These are phyloP conservation scores for Kockiozyma suomiensis DNA, from an alignment of 805 yeast genomes.

Conservation along the genomic window DNA sequence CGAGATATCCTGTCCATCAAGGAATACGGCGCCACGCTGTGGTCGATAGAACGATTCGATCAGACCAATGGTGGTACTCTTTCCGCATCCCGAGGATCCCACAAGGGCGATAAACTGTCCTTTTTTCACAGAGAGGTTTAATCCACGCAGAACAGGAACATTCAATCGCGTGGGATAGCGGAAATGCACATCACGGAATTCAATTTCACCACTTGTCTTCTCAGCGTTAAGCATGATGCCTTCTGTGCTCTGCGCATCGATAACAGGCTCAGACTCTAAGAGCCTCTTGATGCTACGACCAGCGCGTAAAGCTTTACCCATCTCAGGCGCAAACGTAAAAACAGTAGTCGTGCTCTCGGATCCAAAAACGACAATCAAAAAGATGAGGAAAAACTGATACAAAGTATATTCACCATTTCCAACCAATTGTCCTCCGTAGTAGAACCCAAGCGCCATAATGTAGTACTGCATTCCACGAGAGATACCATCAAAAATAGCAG, in stretches of 20 bases:
- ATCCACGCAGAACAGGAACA: conserved; percentile 38
- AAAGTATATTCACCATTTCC: conserved; percentile 40
- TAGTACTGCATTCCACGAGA: conserved; percentile 48
- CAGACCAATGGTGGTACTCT: conserved; percentile 51
- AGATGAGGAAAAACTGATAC: conserved; percentile 46
- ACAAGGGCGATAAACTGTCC: conserved; percentile 87
- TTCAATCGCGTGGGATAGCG: conserved; percentile 41
- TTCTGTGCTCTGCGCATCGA: conserved; percentile 41
- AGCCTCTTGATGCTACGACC: conserved; percentile 43
- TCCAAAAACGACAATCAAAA: conserved; percentile 46
- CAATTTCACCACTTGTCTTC: conserved; percentile 53
- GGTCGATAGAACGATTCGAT: conserved; percentile 56
- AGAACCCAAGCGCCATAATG: conserved; percentile 48
- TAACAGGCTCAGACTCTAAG: conserved; percentile 42
- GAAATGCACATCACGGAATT: conserved; percentile 47
- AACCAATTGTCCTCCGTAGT: conserved; percentile 48
- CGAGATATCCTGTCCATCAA: conserved; percentile 57
- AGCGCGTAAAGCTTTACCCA: conserved; percentile 48
- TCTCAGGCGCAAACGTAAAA: conserved; percentile 49
- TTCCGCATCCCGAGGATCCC: conserved; percentile 73
- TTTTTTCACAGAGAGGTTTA: conserved; percentile 53
- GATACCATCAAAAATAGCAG: conserved; percentile 44
- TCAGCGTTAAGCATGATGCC: conserved; percentile 39
- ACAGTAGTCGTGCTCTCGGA: conserved; percentile 48
- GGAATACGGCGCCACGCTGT: conserved; percentile 51